These are phyloP conservation scores for Trichoderma lentiforme DNA, from an alignment of 2,329 filamentous ascomycete species.

Conservation along the genomic window DNA sequence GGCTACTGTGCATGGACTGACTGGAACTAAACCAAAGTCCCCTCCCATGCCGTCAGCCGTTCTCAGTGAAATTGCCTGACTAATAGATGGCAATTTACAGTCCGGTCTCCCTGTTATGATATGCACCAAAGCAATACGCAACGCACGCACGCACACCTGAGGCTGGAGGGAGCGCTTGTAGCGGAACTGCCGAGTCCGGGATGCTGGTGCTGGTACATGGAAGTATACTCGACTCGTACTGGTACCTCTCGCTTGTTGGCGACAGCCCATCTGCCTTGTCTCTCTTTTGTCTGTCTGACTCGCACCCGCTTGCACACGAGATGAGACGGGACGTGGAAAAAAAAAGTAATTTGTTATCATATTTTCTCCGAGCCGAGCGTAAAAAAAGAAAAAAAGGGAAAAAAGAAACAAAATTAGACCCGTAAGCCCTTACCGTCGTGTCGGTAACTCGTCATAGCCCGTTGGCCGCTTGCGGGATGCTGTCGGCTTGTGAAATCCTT, in stretches of 20 bases:
- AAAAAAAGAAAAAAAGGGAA: background rate
- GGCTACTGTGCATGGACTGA: background rate
- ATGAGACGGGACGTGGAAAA: background rate
- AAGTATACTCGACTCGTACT: background rate
- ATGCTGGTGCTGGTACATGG: background rate
- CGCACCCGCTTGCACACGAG: background rate
- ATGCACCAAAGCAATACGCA: background rate
- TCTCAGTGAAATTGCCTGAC: background rate
- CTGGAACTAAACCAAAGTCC: background rate
- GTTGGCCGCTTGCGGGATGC: background rate
- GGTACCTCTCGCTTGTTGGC: background rate
- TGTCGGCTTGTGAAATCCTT: background rate
- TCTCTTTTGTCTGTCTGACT: background rate
- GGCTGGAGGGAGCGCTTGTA: background rate
- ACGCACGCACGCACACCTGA: background rate
- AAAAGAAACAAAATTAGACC: background rate
- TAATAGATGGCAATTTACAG: background rate
- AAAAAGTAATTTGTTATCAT: background rate
- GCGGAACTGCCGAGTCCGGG: conserved; percentile 11
- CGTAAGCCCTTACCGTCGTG: conserved; percentile 2
- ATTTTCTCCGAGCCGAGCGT: conserved; percentile 5
- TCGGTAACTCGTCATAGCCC: background rate
- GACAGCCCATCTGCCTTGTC: background rate
- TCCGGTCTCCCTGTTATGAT: background rate
- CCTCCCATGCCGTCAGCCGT: background rate